Base-by-base conservation (phyloP, 139 green algal species). In the Picocystis salinarum region DNA sequence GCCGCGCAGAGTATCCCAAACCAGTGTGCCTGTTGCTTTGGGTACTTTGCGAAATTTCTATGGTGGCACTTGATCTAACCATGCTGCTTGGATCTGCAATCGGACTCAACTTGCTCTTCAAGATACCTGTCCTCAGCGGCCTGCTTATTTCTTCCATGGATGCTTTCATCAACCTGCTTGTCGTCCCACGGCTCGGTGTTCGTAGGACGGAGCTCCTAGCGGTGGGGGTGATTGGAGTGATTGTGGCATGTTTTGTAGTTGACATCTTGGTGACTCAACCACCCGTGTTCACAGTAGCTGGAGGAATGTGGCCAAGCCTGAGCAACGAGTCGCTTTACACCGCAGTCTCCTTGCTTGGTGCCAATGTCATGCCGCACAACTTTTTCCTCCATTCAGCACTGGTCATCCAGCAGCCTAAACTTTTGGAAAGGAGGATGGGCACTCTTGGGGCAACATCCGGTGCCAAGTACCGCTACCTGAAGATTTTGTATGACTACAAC, bases 321-420 rank as follows among this genome's bases (percentile, higher is more conserved):
- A 30, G 44, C 11, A 50, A 49, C 3, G 55, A 71, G 6, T 53
- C 48, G 4, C 44, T 75, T 17, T 73, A 73, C 48, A 68, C 59
- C 6, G 63, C 67, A 6, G 67, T 76, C 13, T 73, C 58, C 23
- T 39, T 76, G 17, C 45, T 76, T 40, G 67, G 67, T 3, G 67
- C 67, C 25, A 70, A 72, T 19, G 56, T 76, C 4, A 76, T 76
- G 67, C 67, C 67, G 7, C 67, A 76, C 53, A 71, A 68, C 52
- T 70, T 76, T 47, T 68, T 66, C 40, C 42, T 76, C 39, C 61
- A 71, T 37, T 44, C 36, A 7, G 36, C 36, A 20, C 36, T 44
- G 7, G 36, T 44, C 36, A 20, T 44, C 7, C n/a, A n/a, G n/a
- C n/a, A n/a, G n/a, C n/a, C n/a, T n/a, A n/a, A n/a, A n/a, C n/a